phyloP scores from a whole-genome alignment of 768 basidiomycete species.

The Termitomyces sp. region DNA sequence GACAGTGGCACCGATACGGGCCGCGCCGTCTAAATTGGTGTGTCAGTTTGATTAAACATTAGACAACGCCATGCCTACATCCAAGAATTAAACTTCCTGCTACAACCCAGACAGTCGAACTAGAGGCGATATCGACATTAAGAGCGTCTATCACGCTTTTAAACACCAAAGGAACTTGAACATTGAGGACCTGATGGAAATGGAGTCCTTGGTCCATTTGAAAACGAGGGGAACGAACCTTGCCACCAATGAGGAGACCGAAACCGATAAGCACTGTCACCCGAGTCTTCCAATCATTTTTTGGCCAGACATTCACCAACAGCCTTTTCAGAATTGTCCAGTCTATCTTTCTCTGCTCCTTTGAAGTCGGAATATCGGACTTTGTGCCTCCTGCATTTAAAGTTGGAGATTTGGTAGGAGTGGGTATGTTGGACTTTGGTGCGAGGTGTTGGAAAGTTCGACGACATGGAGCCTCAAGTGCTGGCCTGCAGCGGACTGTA shows the following conservation, averaged over 20 bases:
- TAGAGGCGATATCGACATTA: slow-evolving; percentile 71
- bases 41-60: neutral
- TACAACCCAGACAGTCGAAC: slow-evolving; percentile 83
- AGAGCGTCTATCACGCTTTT: slow-evolving; percentile 86
- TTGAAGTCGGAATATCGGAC: slow-evolving; percentile 23
- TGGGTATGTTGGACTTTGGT: slow-evolving; percentile 10
- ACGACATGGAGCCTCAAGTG: neutral
- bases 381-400: neutral
- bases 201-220: neutral
- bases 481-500: neutral
- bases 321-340: slow-evolving; percentile 83
- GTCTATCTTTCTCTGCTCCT: slow-evolving; percentile 66
- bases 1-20: slow-evolving; percentile 83
- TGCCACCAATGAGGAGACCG: slow-evolving; percentile 72
- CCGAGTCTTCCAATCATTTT: slow-evolving; percentile 76
- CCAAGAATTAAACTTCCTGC: slow-evolving; percentile 88
- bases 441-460: slow-evolving; percentile 14
- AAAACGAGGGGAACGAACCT: slow-evolving; percentile 45
- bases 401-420: slow-evolving; percentile 6
- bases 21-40: slow-evolving; percentile 68
- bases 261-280: slow-evolving; percentile 80
- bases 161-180: slow-evolving; percentile 97
- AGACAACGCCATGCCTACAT: slow-evolving; percentile 50
- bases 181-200: slow-evolving; percentile 70
- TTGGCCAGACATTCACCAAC: slow-evolving; percentile 91